A percentile compares a stretch with the other conserved stretches of the same genome.
phyloP scores from a whole-genome alignment of 441 rosid species.

The Erodium trifolium region DNA sequence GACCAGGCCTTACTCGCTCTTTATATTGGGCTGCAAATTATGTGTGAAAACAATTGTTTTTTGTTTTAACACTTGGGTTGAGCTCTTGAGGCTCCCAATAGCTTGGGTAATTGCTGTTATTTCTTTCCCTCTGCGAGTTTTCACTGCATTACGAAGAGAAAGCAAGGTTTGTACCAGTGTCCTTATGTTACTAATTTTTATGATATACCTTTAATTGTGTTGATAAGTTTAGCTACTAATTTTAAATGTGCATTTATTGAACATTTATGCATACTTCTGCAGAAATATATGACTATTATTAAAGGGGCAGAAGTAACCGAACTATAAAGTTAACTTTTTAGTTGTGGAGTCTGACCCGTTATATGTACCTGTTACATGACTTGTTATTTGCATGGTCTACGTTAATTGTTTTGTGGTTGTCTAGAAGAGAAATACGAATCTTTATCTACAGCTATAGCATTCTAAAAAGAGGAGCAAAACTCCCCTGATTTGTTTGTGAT shows the following conservation, averaged over 20 bases:
- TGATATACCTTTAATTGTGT: neutral
- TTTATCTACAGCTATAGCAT: neutral
- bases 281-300: no score
- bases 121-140: conserved; percentile 48
- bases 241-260: neutral
- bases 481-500: neutral
- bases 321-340: neutral
- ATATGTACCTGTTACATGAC: neutral
- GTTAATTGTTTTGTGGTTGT: neutral
- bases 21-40: conserved; percentile 31
- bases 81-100: conserved; percentile 39
- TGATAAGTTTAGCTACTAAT: neutral
- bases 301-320: neutral
- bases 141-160: conserved; percentile 56
- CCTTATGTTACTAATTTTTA: neutral
- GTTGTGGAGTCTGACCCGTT: neutral
- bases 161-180: conserved; percentile 45
- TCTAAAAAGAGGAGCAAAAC: no score
- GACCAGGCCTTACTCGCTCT: conserved; percentile 36
- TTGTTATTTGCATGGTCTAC: neutral
- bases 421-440: neutral
- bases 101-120: conserved; percentile 37
- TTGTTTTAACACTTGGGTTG: conserved; percentile 41
- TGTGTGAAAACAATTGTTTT: conserved; percentile 35
- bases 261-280: neutral